Percentiles rank a stretch among this genome's conserved stretches.
phyloP scores from a whole-genome alignment of 2,329 filamentous ascomycete species.

The Sphaerulina vaccinii region DNA sequence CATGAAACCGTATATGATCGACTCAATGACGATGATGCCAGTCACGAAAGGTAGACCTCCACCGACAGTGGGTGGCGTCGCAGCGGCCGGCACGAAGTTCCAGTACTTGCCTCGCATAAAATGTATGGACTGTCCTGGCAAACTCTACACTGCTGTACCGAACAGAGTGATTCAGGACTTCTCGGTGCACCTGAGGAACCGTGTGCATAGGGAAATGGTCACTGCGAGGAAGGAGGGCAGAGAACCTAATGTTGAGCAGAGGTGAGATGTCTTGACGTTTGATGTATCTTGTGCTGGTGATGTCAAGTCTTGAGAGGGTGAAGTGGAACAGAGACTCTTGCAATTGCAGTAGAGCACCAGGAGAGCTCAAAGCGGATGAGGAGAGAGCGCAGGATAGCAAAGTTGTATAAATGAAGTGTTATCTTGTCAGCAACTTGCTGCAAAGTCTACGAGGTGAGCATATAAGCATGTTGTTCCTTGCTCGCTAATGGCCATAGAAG shows the following conservation, averaged over 20 bases:
- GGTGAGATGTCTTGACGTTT: neutral
- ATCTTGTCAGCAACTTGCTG: neutral
- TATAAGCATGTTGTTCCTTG: too few relatives aligned
- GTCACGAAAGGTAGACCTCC: constrained; percentile 52
- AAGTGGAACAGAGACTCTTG: too few relatives aligned
- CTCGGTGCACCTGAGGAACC: constrained; percentile 86
- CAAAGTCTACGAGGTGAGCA: too few relatives aligned
- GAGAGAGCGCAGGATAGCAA: constrained; percentile 1
- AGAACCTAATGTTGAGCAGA: neutral
- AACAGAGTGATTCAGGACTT: constrained; percentile 86
- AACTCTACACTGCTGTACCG: constrained; percentile 87
- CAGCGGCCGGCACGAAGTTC: constrained; percentile 66
- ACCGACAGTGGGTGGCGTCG: constrained; percentile 45
- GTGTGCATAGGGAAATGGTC: constrained; percentile 56
- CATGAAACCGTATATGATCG: constrained; percentile 83
- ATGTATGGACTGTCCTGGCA: constrained; percentile 89
- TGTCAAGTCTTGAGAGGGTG: too few relatives aligned
- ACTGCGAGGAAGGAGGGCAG: constrained; percentile 3
- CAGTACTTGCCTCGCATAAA: constrained; percentile 86
- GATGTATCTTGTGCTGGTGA: neutral
- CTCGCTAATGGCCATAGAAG: too few relatives aligned
- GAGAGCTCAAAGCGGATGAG: neutral
- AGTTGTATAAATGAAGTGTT: constrained; percentile 10
- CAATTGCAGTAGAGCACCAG: neutral
- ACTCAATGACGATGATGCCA: constrained; percentile 64